Percentiles rank a stretch among this genome's conserved stretches.
These are phyloP conservation scores for Phytopythium delawarense DNA, from an alignment of 352 stramenopile genomes.

Conservation along the genomic window DNA sequence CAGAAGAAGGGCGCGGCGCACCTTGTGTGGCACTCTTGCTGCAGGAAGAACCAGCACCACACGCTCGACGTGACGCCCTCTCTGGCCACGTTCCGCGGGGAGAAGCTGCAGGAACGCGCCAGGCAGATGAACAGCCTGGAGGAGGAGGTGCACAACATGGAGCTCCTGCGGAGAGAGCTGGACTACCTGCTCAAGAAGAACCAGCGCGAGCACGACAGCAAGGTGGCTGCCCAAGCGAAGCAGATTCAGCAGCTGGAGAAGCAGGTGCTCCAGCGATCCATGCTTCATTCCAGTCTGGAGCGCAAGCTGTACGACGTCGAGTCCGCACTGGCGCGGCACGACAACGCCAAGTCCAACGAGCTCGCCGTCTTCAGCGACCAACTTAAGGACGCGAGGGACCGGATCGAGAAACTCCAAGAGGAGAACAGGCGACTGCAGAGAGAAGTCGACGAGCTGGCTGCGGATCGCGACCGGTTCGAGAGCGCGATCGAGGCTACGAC, in stretches of 20 bases:
- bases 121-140: conserved; percentile 44
- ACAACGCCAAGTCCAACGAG: conserved; percentile 42
- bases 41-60: conserved; percentile 71
- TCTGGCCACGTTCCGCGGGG: conserved; percentile 64
- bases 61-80: conserved; percentile 66
- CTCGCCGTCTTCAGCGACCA: conserved; percentile 29
- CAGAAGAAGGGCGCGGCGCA: conserved; percentile 43
- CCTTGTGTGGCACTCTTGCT: conserved; percentile 81
- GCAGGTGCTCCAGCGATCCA: conserved; percentile 62
- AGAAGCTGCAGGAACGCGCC: conserved; percentile 61
- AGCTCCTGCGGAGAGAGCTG: conserved; percentile 51
- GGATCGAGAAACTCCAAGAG: conserved; percentile 28
- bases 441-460: conserved; percentile 22
- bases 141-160: conserved; percentile 63
- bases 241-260: conserved; percentile 73
- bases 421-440: conserved; percentile 31
- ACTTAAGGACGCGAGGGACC: conserved; percentile 20
- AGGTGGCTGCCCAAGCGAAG: conserved; percentile 47
- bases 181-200: conserved; percentile 68
- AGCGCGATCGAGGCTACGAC: conserved; percentile 31
- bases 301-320: conserved; percentile 76
- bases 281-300: conserved; percentile 57
- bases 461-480: conserved; percentile 29
- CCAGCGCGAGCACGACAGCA: conserved; percentile 72
- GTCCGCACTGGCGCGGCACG: conserved; percentile 42